phyloP scores from a whole-genome alignment of 768 basidiomycete species.

The Dioszegia aurantiaca region DNA sequence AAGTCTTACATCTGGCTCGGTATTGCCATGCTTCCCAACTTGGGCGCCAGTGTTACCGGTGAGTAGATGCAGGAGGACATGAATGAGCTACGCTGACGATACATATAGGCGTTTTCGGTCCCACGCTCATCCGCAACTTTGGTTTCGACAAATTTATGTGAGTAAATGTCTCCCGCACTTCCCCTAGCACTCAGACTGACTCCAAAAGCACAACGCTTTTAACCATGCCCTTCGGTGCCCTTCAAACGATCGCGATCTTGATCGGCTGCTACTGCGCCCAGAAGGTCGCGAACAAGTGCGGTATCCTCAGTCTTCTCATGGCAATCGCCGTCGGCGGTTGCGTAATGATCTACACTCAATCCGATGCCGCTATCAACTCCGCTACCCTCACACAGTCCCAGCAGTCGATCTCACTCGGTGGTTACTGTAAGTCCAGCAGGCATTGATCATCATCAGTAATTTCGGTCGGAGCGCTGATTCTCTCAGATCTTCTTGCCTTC shows the following conservation, averaged over 20 bases:
- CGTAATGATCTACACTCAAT: conserved; percentile 38
- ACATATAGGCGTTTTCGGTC: conserved; percentile 24
- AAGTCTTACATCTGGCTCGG: conserved; percentile 40
- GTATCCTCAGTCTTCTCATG: no score
- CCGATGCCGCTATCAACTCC: conserved; percentile 14
- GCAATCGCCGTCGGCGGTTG: conserved; percentile 31
- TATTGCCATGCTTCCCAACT: conserved; percentile 37
- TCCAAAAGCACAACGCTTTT: conserved; percentile 52
- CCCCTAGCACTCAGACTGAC: neutral
- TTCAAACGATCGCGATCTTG: conserved; percentile 52
- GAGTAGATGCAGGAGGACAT: neutral
- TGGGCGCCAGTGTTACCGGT: conserved; percentile 42
- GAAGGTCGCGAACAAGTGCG: neutral
- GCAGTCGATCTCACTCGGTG: conserved; percentile 36
- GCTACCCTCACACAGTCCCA: conserved; percentile 22
- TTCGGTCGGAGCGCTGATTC: no score
- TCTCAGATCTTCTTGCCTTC: conserved; percentile 24
- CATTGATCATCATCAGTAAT: no score
- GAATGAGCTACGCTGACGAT: no score
- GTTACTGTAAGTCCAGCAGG: conserved; percentile 29
- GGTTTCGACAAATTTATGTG: conserved; percentile 31
- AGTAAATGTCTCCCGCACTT: neutral
- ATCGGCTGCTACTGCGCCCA: conserved; percentile 35
- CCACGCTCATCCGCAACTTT: conserved; percentile 32
- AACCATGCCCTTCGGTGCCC: conserved; percentile 57